These are phyloP conservation scores for Myochromella boudieri DNA, from an alignment of 768 basidiomycete species.

Conservation along the genomic window DNA sequence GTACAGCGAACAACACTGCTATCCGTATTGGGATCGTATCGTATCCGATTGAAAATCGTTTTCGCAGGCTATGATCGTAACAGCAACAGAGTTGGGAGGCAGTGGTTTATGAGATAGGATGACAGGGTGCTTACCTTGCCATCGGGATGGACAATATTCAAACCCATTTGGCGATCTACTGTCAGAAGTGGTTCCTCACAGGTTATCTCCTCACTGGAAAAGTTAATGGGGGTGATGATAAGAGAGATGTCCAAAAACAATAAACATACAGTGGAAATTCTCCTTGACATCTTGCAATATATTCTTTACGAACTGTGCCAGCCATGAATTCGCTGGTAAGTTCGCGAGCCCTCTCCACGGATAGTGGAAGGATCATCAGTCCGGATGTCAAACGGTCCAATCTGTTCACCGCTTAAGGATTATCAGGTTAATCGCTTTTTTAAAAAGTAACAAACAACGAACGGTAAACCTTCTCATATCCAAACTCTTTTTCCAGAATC, in stretches of 20 bases:
- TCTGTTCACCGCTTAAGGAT: conserved; percentile 79
- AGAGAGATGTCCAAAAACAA: conserved; percentile 11
- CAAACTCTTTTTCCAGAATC: conserved; percentile 82
- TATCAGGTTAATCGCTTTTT: conserved; percentile 4
- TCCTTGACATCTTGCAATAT: conserved; percentile 85
- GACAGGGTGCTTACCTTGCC: conserved; percentile 66
- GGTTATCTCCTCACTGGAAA: conserved; percentile 66
- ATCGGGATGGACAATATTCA: conserved; percentile 93
- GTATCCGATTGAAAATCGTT: conserved; percentile 83
- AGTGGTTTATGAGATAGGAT: too few species aligned
- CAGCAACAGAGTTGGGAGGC: neutral
- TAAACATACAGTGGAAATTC: conserved; percentile 75
- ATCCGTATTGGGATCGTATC: conserved; percentile 76
- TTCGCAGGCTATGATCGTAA: conserved; percentile 63
- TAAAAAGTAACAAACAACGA: conserved; percentile 29
- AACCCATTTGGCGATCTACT: conserved; percentile 93
- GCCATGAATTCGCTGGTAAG: conserved; percentile 82
- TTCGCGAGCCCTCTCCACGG: conserved; percentile 60
- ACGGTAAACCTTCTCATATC: conserved; percentile 83
- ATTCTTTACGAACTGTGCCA: conserved; percentile 86
- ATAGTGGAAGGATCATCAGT: conserved; percentile 89
- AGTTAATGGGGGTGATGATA: neutral
- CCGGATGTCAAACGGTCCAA: conserved; percentile 94
- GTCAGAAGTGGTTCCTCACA: conserved; percentile 89
- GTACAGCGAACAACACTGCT: conserved; percentile 87